phyloP scores from a whole-genome alignment of 768 basidiomycete species.

The Boletales sp. region DNA sequence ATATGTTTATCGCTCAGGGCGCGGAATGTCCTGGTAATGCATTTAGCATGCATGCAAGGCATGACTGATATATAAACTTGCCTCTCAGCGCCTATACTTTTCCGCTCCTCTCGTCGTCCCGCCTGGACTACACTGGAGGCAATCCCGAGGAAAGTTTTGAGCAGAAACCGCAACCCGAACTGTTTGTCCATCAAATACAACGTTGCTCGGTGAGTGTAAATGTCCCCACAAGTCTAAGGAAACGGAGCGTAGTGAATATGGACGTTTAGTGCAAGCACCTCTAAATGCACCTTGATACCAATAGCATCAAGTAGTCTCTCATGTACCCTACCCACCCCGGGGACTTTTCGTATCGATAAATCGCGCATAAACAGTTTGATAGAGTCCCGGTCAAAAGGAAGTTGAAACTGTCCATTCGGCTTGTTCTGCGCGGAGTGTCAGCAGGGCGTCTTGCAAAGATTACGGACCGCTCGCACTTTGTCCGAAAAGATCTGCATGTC shows the following conservation, averaged over 20 bases:
- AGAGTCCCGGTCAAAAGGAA: conserved; percentile 58
- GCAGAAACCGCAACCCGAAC: conserved; percentile 72
- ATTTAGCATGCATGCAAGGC: background rate
- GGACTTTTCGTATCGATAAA: conserved; percentile 82
- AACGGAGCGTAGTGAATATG: background rate
- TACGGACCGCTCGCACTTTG: conserved; percentile 45
- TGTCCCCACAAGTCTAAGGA: conserved; percentile 82
- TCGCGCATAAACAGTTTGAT: conserved; percentile 77
- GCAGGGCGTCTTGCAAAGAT: background rate
- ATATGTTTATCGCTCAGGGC: conserved; percentile 59
- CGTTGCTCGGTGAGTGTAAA: conserved; percentile 68
- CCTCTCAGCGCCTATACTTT: conserved; percentile 92
- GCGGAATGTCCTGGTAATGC: conserved; percentile 62
- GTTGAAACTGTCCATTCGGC: conserved; percentile 86
- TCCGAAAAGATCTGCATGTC: conserved; percentile 81
- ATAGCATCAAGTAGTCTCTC: conserved; percentile 85
- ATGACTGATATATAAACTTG: conserved; percentile 21
- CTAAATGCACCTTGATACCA: conserved; percentile 61
- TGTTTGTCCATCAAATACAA: conserved; percentile 85
- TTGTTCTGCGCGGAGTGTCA: conserved; percentile 60
- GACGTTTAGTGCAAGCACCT: background rate
- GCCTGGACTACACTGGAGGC: conserved; percentile 81
- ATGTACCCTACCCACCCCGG: conserved; percentile 87
- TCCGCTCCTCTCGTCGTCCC: conserved; percentile 73
- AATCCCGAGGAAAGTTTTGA: conserved; percentile 82